phyloP scores from a whole-genome alignment of 176 grass and related monocot species.

The Carex cristatella region DNA sequence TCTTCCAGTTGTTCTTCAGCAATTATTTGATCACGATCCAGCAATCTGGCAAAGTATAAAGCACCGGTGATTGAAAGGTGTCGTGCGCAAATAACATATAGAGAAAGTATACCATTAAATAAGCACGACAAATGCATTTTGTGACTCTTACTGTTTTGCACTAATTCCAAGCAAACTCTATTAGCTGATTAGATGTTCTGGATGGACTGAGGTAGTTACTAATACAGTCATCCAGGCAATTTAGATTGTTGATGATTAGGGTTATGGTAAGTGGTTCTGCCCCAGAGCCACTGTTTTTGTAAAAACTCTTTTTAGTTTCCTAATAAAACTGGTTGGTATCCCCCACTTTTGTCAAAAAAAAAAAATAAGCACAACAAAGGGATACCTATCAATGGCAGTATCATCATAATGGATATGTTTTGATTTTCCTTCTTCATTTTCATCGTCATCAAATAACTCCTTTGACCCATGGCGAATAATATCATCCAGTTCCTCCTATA shows the following conservation, averaged over 20 bases:
- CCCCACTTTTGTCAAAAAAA: no score
- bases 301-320: no score
- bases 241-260: no score
- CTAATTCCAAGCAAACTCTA: no score
- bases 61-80: not conserved
- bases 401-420: slow-evolving; percentile 97
- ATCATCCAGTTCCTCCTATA: slow-evolving; percentile 97
- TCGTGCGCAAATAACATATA: not conserved
- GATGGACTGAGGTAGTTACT: no score
- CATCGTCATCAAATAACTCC: slow-evolving; percentile 97
- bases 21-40: slow-evolving; percentile 83
- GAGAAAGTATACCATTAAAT: slow-evolving; percentile 20
- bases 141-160: no score
- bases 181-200: no score
- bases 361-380: slow-evolving; percentile 17
- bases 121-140: slow-evolving; percentile 1
- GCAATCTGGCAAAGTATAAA: slow-evolving; percentile 45
- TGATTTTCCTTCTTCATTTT: slow-evolving; percentile 80
- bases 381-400: slow-evolving; percentile 83
- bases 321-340: no score
- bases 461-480: slow-evolving; percentile 98
- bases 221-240: no score
- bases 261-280: no score
- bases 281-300: no score
- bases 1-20: slow-evolving; percentile 81